A percentile compares a stretch with the other conserved stretches of the same genome.
Conservation (phyloP, 805 yeast genomes). For the Starmerella roubikii region DNA sequence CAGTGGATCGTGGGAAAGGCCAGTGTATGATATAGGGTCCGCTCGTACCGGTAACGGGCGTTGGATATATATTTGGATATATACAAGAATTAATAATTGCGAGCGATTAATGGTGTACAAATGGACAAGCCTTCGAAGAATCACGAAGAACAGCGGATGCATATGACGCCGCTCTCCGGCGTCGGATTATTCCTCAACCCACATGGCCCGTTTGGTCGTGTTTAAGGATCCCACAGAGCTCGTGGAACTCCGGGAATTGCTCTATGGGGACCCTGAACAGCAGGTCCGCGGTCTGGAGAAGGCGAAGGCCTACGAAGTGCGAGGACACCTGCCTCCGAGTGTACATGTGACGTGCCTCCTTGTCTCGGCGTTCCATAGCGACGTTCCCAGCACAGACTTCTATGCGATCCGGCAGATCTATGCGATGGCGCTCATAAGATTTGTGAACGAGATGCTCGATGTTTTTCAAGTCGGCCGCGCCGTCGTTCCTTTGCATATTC, state of each 20-base stretch:
- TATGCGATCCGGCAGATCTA: slow-evolving; percentile 21
- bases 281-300: slow-evolving; percentile 19
- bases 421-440: slow-evolving; percentile 46
- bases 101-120: too few relatives aligned
- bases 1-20: too few relatives aligned
- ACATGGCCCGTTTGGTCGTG: slow-evolving; percentile 15
- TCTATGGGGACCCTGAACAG: slow-evolving; percentile 14
- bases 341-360: slow-evolving; percentile 21
- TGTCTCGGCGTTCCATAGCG: slow-evolving; percentile 17
- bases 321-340: slow-evolving; percentile 21
- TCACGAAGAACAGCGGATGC: too few relatives aligned
- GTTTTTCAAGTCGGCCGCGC: slow-evolving; percentile 66
- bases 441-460: slow-evolving; percentile 84
- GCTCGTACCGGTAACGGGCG: too few relatives aligned
- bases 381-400: slow-evolving; percentile 17
- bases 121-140: too few relatives aligned
- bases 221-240: slow-evolving; percentile 14
- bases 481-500: slow-evolving; percentile 63
- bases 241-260: slow-evolving; percentile 11
- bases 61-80: too few relatives aligned
- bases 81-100: too few relatives aligned
- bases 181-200: not conserved
- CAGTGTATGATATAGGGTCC: too few relatives aligned
- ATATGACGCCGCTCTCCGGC: too few relatives aligned
- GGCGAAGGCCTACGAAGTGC: slow-evolving; percentile 18